Base-by-base conservation (phyloP, 202 grass and related monocot species). In the Panicum virgatum region DNA sequence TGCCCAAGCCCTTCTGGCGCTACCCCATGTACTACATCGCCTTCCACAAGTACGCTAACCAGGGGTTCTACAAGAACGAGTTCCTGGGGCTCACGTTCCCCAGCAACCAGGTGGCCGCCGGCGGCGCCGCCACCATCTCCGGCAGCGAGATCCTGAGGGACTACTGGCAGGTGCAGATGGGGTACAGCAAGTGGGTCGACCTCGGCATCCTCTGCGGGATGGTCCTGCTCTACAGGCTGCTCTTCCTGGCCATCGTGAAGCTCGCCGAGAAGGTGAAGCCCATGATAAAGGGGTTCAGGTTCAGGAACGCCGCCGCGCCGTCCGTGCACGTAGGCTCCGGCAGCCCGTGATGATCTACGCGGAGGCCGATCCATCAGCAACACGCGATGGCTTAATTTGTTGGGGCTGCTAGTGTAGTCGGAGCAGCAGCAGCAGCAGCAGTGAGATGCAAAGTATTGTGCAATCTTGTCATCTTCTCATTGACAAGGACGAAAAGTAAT, bases 1-100 rank as follows among this genome's bases (percentile, higher is more conserved):
- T 97, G 0, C 94, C 94, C 6, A 90, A 72, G n/a, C 89, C 91
- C 0, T 71, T 97, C 20, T 97, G 94, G 91, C 47, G 74, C 5
- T 94, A 97, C 60, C 94, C 91, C 5, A 90, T 94, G 85, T 94
- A 97, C 83, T 97, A 94, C 59, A 42, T 97, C 52, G 61, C 94
- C 0, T 97, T 97, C 83, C 94, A 97, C 62, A 97, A 92, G 86
- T 94, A 97, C 40, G 84, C 88, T 16, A 94, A 90, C 81, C 91
- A 97, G 63, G 91, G 94, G 0, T 90, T 97, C 84, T 97, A 94
- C 62, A 94, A 97, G 88, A 97, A 94, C 30, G 94, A 97, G 80
- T 97, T 92, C 79, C 6, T 92, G 32, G 88, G 92, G 4, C 83
- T 94, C 39, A 90, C 77, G 16, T 97, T 94, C 81, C 94, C 94